Evolutionary conservation across 352 stramenopile species (phyloP).

Genomic region (Phytophthora citricola): DNA sequence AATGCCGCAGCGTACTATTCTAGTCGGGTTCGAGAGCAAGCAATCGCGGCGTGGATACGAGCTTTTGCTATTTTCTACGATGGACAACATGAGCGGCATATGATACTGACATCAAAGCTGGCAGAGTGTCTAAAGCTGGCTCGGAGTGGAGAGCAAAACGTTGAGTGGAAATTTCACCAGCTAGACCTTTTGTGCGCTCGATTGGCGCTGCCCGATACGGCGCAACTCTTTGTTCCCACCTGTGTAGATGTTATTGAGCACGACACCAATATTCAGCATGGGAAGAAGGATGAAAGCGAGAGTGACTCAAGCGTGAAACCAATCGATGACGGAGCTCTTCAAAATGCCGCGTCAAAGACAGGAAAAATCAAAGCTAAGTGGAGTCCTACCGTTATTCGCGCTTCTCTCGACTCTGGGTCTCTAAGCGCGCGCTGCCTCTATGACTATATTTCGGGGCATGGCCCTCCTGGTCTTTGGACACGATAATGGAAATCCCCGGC

Average conservation of each 20-base stretch:
- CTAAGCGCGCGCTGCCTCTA: conserved; percentile 72
- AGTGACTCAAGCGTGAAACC: conserved; percentile 40
- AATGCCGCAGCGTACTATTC: conserved; percentile 57
- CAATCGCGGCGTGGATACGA: conserved; percentile 72
- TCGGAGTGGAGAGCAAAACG: conserved; percentile 35
- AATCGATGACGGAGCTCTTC: conserved; percentile 74
- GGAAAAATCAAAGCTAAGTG: conserved; percentile 74
- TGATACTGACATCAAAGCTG: conserved; percentile 62
- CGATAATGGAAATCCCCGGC: conserved; percentile 37
- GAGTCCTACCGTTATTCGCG: conserved; percentile 55
- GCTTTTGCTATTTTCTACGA: conserved; percentile 82
- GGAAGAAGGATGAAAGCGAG: conserved; percentile 29
- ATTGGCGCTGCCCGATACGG: conserved; percentile 76
- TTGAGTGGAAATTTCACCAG: conserved; percentile 70
- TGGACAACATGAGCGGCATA: conserved; percentile 62
- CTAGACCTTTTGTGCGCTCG: conserved; percentile 85
- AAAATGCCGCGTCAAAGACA: conserved; percentile 66
- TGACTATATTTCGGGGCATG: conserved; percentile 71
- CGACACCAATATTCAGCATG: conserved; percentile 36
- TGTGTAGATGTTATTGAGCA: conserved; percentile 70
- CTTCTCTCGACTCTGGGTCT: conserved; percentile 66
- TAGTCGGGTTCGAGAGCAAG: conserved; percentile 67
- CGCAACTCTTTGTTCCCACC: conserved; percentile 76
- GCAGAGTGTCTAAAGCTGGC: conserved; percentile 58
- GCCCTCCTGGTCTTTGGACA: conserved; percentile 63